Evolutionary conservation across 441 rosid genomes (phyloP).

Genomic region (Croton laevigatus): DNA sequence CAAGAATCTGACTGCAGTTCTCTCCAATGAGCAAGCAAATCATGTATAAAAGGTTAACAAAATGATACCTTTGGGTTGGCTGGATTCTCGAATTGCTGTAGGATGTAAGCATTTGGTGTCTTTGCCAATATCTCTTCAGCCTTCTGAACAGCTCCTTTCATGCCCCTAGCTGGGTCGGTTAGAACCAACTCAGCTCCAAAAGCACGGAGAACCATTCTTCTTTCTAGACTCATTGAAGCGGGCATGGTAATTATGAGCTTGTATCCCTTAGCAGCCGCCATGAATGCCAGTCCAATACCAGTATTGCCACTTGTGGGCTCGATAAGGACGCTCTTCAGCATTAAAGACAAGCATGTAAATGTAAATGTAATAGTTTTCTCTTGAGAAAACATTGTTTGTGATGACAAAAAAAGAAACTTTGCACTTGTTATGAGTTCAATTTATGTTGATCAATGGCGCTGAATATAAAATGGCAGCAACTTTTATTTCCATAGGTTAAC

Average conservation of each 20-base stretch:
- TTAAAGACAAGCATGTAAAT: not conserved
- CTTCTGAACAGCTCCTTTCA: conserved; percentile 56
- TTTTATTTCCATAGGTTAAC: not conserved
- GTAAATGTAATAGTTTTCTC: not conserved
- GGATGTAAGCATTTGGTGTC: conserved; percentile 52
- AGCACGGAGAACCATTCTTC: conserved; percentile 61
- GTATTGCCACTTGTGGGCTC: conserved; percentile 65
- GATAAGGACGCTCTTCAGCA: conserved; percentile 45
- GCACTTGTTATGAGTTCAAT: not conserved
- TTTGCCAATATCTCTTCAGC: conserved; percentile 49
- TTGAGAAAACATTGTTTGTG: not conserved
- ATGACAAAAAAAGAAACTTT: not conserved
- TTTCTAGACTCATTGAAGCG: conserved; percentile 59
- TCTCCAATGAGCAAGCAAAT: conserved; percentile 12
- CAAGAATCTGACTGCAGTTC: not conserved
- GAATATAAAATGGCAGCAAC: not conserved
- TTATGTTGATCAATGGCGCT: not conserved
- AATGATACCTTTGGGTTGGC: conserved; percentile 65
- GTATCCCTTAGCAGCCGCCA: conserved; percentile 67
- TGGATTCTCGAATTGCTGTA: conserved; percentile 54
- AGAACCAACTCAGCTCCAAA: conserved; percentile 64
- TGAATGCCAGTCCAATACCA: conserved; percentile 64
- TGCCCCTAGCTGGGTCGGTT: conserved; percentile 54
- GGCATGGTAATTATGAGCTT: conserved; percentile 61
- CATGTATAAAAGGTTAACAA: not conserved